Conservation (phyloP, 1,284 basidiomycete species). For the Heterobasidion irregulare region DNA sequence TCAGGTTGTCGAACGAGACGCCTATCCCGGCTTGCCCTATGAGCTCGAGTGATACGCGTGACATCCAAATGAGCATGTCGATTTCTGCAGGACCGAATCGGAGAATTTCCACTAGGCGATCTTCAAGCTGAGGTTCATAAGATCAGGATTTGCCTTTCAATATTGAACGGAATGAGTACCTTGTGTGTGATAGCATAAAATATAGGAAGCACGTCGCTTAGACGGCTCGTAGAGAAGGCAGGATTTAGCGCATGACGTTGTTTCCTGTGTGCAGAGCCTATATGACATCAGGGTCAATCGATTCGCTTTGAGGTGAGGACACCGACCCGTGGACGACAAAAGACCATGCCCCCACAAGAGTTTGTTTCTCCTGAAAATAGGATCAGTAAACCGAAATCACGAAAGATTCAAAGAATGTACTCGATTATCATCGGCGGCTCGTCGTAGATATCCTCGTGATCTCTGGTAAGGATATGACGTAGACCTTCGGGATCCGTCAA, state of each 20-base stretch:
- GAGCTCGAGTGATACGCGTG: constrained; percentile 18
- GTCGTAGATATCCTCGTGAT: constrained; percentile 19
- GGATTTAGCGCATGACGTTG: constrained; percentile 20
- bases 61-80: constrained; percentile 18
- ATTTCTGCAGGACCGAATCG: background rate
- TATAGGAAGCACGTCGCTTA: constrained; percentile 17
- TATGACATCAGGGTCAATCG: background rate
- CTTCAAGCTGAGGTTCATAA: background rate
- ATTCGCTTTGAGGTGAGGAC: background rate
- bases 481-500: constrained; percentile 18
- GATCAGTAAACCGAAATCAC: background rate
- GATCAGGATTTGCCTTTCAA: background rate
- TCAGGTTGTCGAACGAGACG: constrained; percentile 26
- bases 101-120: background rate
- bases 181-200: constrained; percentile 16
- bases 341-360: constrained; percentile 12
- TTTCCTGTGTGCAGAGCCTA: constrained; percentile 13
- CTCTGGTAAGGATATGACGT: constrained; percentile 22
- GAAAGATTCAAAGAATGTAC: background rate
- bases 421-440: constrained; percentile 12
- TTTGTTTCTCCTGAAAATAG: constrained; percentile 10
- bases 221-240: constrained; percentile 16
- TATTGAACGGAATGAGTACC: constrained; percentile 1
- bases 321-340: constrained; percentile 11
- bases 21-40: constrained; percentile 21